These are phyloP conservation scores for Mycena crocata DNA, from an alignment of 768 basidiomycete species.

Conservation along the genomic window DNA sequence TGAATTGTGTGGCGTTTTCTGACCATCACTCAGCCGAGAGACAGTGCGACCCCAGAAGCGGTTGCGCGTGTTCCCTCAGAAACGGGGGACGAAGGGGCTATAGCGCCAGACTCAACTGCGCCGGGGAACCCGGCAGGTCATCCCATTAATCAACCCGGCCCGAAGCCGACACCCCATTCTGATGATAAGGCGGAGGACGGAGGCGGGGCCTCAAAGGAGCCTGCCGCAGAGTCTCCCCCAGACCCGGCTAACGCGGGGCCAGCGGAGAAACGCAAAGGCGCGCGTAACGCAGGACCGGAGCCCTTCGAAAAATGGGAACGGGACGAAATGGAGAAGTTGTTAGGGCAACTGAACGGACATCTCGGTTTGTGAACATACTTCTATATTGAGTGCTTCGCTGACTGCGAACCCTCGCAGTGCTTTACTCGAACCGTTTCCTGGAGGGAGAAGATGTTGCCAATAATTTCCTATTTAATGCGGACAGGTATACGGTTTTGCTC, in stretches of 20 bases:
- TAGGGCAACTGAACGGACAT: slow-evolving; percentile 85
- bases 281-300: slow-evolving; percentile 60
- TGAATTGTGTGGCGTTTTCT: slow-evolving; percentile 27
- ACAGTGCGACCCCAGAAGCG: slow-evolving; percentile 54
- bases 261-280: slow-evolving; percentile 50
- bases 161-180: slow-evolving; percentile 23
- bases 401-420: slow-evolving; percentile 61
- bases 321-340: slow-evolving; percentile 89
- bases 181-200: slow-evolving; percentile 40
- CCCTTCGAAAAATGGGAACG: slow-evolving; percentile 86
- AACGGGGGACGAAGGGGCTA: slow-evolving; percentile 54
- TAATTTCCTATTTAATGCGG: slow-evolving; percentile 94
- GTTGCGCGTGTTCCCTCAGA: slow-evolving; percentile 71
- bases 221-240: slow-evolving; percentile 42
- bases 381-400: slow-evolving; percentile 1
- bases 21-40: slow-evolving; percentile 52
- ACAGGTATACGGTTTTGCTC: slow-evolving; percentile 60
- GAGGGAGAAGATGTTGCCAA: slow-evolving; percentile 94
- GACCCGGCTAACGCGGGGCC: slow-evolving; percentile 45
- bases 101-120: slow-evolving; percentile 41
- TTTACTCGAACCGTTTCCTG: slow-evolving; percentile 87
- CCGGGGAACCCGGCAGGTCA: slow-evolving; percentile 28
- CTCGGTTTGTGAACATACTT: slow-evolving; percentile 68
- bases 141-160: slow-evolving; percentile 14
- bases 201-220: slow-evolving; percentile 45